Base-by-base conservation (phyloP, 768 basidiomycete species). In the Agaricus blazei region DNA sequence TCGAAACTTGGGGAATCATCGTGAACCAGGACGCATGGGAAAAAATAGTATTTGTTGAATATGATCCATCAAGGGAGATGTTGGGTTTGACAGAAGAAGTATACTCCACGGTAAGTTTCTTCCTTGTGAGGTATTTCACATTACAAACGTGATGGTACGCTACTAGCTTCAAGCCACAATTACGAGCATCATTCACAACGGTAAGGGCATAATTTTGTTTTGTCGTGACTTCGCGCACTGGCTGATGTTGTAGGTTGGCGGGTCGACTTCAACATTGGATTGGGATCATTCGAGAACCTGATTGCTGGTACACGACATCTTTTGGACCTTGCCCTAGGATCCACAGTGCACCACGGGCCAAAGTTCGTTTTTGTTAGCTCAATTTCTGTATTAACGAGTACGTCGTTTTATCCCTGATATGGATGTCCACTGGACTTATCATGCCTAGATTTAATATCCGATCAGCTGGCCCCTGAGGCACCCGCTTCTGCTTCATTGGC, bases 121-220 rank as follows among this genome's bases (percentile, higher is more conserved):
- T 9, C 12, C 28, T 14, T 4, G 23, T 4, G 5, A 46, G 2
- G 11, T 19, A 19, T 46, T 23, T 46, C 19, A 9, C 44, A 28
- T 26, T 24, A 5, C 23, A 24, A 26, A 46, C 7, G 11, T 19
- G 19, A 19, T 19, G 19, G 19, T 19, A 19, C 15, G 4, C 41
- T 6, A 12, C 6, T 70, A 72, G 61, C 47, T 64, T 41, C 50
- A 28, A 19, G 26, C 11, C 23, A 51, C 38, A 28, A 26, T 51
- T n/a, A 51, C 50, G 24, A 42, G 26, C 40, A 42, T 51, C 6
- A 29, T 51, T 51, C 50, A 51, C 24, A 42, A 29, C 26, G 38
- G 50, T 42, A 24, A 15, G 40, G 14, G 8, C 19, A 19, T 19
- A 19, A 19, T 19, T 3, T 42, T 9, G 4, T 51, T 4, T 27